Percentiles rank a stretch among this genome's conserved stretches.
These are phyloP conservation scores for Ophiostoma australiae DNA, from an alignment of 2,329 filamentous ascomycete species.

Conservation along the genomic window DNA sequence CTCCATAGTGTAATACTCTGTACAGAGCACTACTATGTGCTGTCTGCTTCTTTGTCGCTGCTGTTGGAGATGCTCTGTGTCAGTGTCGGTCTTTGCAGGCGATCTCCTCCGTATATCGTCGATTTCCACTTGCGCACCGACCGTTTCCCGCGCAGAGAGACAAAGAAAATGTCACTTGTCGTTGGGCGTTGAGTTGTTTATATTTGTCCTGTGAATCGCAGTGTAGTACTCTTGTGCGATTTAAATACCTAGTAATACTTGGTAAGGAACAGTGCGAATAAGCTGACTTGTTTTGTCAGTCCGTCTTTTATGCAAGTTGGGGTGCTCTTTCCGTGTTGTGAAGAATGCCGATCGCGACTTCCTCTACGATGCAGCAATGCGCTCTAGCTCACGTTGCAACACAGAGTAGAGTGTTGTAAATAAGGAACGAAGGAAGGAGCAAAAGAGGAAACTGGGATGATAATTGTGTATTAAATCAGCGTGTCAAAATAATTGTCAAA, in stretches of 20 bases:
- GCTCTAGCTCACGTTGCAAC: too few relatives aligned
- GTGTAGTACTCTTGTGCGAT: too few relatives aligned
- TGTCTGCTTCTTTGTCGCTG: background rate
- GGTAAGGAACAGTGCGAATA: background rate
- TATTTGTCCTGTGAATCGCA: background rate
- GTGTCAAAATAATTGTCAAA: background rate
- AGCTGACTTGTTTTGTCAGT: background rate
- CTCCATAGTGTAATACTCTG: background rate
- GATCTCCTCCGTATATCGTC: constrained; percentile 13
- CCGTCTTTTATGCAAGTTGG: background rate
- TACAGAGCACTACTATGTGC: background rate
- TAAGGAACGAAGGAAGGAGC: background rate
- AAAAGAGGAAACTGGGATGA: background rate
- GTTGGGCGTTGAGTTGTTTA: background rate
- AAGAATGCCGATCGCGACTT: background rate
- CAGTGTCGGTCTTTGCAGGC: background rate
- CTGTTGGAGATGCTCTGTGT: background rate
- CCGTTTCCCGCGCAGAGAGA: background rate
- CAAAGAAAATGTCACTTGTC: background rate
- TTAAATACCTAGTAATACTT: too few relatives aligned
- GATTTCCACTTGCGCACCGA: background rate
- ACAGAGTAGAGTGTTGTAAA: too few relatives aligned
- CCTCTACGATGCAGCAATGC: background rate
- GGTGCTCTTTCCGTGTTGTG: background rate
- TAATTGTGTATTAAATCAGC: background rate